phyloP scores from a whole-genome alignment of 345 rosid species.

The Moringa oleifera region DNA sequence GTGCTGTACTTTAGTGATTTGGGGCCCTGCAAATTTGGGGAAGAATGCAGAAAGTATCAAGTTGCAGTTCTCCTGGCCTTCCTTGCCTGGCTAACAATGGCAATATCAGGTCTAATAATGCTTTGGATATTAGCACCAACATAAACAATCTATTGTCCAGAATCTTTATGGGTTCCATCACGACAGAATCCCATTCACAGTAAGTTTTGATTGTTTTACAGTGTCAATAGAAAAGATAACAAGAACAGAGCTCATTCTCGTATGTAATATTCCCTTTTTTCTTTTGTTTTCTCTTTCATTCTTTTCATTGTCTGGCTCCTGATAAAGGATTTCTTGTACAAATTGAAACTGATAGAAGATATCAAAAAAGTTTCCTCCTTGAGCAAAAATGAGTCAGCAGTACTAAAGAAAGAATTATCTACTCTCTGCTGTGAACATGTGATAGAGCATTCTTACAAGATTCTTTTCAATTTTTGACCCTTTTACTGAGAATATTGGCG shows the following conservation, averaged over 20 bases:
- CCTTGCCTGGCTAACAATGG: slow-evolving; percentile 58
- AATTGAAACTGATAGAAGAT: neutral
- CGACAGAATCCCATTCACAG: neutral
- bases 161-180: neutral
- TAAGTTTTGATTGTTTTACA: slow-evolving; percentile 11
- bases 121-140: slow-evolving; percentile 53
- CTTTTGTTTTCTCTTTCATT: neutral
- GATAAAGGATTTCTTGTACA: neutral
- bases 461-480: too few relatives aligned
- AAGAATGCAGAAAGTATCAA: slow-evolving; percentile 61
- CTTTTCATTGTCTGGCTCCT: neutral
- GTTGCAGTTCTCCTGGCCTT: slow-evolving; percentile 67
- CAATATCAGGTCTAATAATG: slow-evolving; percentile 66
- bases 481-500: too few relatives aligned
- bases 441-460: too few relatives aligned
- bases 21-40: slow-evolving; percentile 36
- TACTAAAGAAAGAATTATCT: too few relatives aligned
- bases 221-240: slow-evolving; percentile 19
- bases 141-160: slow-evolving; percentile 21
- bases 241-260: neutral
- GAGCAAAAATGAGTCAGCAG: too few relatives aligned
- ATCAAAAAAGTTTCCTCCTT: too few relatives aligned
- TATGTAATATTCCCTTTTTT: slow-evolving; percentile 1
- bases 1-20: slow-evolving; percentile 54
- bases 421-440: too few relatives aligned